Evolutionary conservation across 306 rosid genomes (phyloP).

Genomic region (Pyrus betulifolia): DNA sequence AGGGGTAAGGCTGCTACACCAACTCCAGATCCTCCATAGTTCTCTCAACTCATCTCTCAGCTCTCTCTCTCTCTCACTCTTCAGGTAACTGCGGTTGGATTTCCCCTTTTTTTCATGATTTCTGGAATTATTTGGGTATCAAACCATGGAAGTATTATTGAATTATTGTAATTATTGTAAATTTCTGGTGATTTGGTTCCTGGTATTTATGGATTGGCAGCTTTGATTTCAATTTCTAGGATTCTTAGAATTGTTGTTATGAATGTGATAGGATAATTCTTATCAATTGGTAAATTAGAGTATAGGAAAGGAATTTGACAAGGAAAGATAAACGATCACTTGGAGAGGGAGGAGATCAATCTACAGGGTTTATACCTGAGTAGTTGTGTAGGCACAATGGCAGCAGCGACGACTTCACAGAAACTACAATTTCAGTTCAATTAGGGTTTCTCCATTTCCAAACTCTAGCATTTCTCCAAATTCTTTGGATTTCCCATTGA

Average conservation of each 20-base stretch:
- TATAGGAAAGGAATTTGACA: neutral
- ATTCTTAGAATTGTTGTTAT: neutral
- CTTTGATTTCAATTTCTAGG: neutral
- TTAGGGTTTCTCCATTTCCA: neutral
- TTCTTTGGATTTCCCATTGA: neutral
- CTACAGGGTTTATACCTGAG: neutral
- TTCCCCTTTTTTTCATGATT: neutral
- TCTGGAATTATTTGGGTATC: neutral
- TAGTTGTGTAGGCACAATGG: neutral
- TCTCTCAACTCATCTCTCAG: neutral
- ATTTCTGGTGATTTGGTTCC: neutral
- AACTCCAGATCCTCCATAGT: neutral
- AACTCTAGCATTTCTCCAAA: neutral
- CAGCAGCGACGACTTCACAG: neutral
- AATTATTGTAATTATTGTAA: neutral
- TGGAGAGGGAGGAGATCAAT: neutral
- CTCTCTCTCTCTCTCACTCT: neutral
- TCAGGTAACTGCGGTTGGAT: neutral
- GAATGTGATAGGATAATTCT: neutral
- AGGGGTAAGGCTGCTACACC: neutral
- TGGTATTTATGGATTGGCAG: neutral
- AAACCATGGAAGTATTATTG: neutral
- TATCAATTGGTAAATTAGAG: neutral
- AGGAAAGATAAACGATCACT: neutral
- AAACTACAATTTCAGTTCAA: neutral